These are phyloP conservation scores for Mortierella sp. DNA, from an alignment of 371 early-diverging fungal genomes.

Conservation along the genomic window DNA sequence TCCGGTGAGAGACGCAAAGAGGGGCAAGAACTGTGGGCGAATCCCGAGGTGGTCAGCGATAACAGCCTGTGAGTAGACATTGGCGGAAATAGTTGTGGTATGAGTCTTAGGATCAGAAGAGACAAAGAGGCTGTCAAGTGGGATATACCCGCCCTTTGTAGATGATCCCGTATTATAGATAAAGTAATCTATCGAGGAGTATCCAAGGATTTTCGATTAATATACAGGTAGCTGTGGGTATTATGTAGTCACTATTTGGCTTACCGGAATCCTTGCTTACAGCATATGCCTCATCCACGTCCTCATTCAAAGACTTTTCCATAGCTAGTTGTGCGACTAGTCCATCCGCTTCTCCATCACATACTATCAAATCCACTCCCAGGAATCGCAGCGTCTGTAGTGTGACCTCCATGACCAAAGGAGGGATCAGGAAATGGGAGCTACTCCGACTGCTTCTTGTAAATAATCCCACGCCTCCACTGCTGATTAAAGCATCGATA, in stretches of 20 bases:
- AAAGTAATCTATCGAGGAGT: constrained; percentile 59
- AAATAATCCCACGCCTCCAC: not conserved
- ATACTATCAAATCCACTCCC: constrained; percentile 54
- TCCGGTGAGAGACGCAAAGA: constrained; percentile 68
- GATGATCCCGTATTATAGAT: constrained; percentile 64
- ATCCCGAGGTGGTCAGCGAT: constrained; percentile 60
- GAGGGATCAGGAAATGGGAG: constrained; percentile 65
- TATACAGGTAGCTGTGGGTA: too few relatives aligned
- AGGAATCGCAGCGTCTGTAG: constrained; percentile 61
- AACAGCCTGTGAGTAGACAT: constrained; percentile 60
- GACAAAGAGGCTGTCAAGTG: constrained; percentile 61
- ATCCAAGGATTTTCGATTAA: too few relatives aligned
- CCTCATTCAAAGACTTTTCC: constrained; percentile 41
- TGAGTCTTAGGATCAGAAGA: constrained; percentile 22
- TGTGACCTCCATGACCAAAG: constrained; percentile 65
- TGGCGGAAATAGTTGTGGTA: constrained; percentile 48
- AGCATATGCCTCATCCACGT: constrained; percentile 59
- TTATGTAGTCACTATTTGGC: too few relatives aligned
- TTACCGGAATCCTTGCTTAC: constrained; percentile 68
- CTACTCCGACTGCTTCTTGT: constrained; percentile 18
- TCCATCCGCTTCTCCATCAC: constrained; percentile 69
- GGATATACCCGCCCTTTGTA: constrained; percentile 64
- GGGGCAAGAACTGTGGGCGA: constrained; percentile 54
- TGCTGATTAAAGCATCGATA: not conserved
- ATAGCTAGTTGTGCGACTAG: constrained; percentile 61